Evolutionary conservation across 2,329 filamentous ascomycete genomes (phyloP).

Genomic region (Didymella segeticola): DNA sequence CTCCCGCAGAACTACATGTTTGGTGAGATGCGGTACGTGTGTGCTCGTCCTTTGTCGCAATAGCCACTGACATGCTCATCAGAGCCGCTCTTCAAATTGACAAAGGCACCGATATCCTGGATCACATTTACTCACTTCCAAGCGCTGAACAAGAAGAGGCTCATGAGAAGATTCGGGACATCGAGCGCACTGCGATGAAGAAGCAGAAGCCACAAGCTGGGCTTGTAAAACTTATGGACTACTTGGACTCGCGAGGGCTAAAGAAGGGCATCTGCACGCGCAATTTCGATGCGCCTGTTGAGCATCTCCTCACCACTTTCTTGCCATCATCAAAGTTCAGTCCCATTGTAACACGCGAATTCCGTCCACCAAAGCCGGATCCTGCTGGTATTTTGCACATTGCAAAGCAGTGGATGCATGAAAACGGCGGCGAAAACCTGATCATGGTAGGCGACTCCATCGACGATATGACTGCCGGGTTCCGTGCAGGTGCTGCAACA

Average conservation of each 20-base stretch:
- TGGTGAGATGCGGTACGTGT: conserved; percentile 72
- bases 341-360: conserved; percentile 85
- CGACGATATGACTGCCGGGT: conserved; percentile 91
- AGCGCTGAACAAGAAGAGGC: conserved; percentile 67
- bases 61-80: not conserved
- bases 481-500: conserved; percentile 83
- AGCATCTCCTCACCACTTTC: conserved; percentile 77
- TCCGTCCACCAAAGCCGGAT: conserved; percentile 82
- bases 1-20: conserved; percentile 98
- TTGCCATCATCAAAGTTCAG: conserved; percentile 71
- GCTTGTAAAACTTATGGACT: conserved; percentile 78
- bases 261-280: conserved; percentile 89
- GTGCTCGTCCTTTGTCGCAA: not conserved
- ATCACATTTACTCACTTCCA: conserved; percentile 81
- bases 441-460: conserved; percentile 70
- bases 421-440: conserved; percentile 53
- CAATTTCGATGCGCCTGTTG: conserved; percentile 82
- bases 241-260: conserved; percentile 71
- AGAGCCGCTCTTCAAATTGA: conserved; percentile 71
- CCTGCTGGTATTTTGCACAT: conserved; percentile 90
- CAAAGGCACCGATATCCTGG: conserved; percentile 80
- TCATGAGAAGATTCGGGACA: conserved; percentile 74
- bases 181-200: conserved; percentile 83
- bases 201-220: conserved; percentile 83
- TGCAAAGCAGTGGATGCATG: conserved; percentile 71